Evolutionary conservation across 2,329 filamentous ascomycete species (phyloP).

Genomic region (Phaeosphaeria sp.): DNA sequence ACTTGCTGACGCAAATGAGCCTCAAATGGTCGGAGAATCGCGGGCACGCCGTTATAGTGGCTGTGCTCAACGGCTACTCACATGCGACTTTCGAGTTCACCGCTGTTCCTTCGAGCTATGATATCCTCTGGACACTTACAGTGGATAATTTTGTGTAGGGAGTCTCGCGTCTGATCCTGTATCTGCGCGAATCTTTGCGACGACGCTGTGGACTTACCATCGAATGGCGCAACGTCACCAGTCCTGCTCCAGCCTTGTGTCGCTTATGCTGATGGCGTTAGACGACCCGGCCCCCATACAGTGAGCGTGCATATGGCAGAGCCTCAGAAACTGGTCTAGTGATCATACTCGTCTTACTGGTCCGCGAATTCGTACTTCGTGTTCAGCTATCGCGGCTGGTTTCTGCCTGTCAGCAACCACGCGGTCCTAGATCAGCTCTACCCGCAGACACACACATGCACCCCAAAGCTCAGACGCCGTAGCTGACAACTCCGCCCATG

Average conservation of each 20-base stretch:
- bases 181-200: neutral
- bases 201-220: neutral
- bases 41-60: slow-evolving; percentile 13
- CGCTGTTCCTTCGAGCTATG: slow-evolving; percentile 7
- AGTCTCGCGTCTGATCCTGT: neutral
- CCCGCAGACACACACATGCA: neutral
- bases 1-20: slow-evolving; percentile 15
- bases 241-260: neutral
- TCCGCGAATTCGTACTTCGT: neutral
- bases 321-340: neutral
- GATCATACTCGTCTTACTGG: neutral
- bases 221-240: neutral
- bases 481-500: slow-evolving; percentile 1
- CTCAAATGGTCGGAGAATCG: slow-evolving; percentile 3
- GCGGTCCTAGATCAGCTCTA: neutral
- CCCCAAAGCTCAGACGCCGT: slow-evolving; percentile 1
- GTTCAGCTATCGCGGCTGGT: slow-evolving; percentile 15
- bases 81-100: slow-evolving; percentile 14
- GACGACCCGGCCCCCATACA: neutral
- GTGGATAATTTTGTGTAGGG: neutral
- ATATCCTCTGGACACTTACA: neutral
- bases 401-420: slow-evolving; percentile 9
- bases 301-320: neutral
- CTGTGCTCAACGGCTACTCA: slow-evolving; percentile 14
- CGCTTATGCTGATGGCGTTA: neutral